Conservation (phyloP, 805 yeast genomes). For the Ogataea saltuana region DNA sequence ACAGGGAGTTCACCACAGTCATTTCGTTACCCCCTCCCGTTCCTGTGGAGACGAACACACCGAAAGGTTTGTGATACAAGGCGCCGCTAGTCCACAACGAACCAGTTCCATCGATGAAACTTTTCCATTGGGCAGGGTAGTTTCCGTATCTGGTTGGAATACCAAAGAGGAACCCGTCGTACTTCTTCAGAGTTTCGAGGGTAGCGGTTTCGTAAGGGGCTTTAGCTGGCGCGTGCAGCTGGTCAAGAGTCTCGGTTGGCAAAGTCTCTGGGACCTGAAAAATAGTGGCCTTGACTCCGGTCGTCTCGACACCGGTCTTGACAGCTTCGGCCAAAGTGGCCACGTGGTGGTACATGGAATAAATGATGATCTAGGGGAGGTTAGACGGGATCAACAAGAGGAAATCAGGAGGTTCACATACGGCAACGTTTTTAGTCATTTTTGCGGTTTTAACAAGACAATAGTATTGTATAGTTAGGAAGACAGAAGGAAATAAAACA, state of each 20-base stretch:
- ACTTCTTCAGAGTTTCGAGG: slow-evolving; percentile 52
- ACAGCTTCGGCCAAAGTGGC: slow-evolving; percentile 67
- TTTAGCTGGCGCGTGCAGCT: slow-evolving; percentile 67
- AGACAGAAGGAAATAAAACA: background rate
- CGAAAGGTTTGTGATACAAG: slow-evolving; percentile 71
- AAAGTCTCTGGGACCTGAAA: slow-evolving; percentile 83
- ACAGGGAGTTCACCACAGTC: slow-evolving; percentile 59
- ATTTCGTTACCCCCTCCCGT: slow-evolving; percentile 76
- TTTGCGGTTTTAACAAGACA: background rate
- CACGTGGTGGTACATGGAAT: slow-evolving; percentile 81
- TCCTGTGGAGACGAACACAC: slow-evolving; percentile 70
- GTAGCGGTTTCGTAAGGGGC: slow-evolving; percentile 60
- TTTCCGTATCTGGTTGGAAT: slow-evolving; percentile 79
- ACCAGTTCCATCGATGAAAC: slow-evolving; percentile 79
- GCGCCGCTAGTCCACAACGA: slow-evolving; percentile 73
- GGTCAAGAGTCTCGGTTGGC: slow-evolving; percentile 55
- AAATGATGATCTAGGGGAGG: slow-evolving; percentile 56
- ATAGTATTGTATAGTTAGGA: too few species aligned
- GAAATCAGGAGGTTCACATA: slow-evolving; percentile 12
- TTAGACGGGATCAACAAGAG: background rate
- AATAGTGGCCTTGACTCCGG: slow-evolving; percentile 70
- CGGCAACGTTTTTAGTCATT: slow-evolving; percentile 27
- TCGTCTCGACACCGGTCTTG: slow-evolving; percentile 65
- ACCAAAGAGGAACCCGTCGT: slow-evolving; percentile 78
- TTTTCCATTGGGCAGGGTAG: slow-evolving; percentile 72